A percentile compares a stretch with the other conserved stretches of the same genome.
These are phyloP conservation scores for Cercospora sp. DNA, from an alignment of 2,329 filamentous ascomycete genomes.

Conservation along the genomic window DNA sequence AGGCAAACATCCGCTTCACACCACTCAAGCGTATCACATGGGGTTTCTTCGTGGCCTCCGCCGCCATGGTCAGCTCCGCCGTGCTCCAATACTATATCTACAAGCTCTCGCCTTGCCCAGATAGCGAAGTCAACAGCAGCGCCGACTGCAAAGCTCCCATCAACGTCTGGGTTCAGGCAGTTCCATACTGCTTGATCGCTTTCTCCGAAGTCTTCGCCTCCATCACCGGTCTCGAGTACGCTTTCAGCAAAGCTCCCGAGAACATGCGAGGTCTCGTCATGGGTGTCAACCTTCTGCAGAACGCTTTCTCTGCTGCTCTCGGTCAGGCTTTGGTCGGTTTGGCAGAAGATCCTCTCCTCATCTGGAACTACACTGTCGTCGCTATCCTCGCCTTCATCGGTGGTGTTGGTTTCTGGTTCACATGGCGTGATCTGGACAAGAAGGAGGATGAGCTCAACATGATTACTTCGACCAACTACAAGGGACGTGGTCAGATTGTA, in stretches of 20 bases:
- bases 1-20: constrained; percentile 43
- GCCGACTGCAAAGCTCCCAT: constrained; percentile 41
- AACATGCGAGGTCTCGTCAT: constrained; percentile 53
- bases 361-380: constrained; percentile 68
- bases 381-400: constrained; percentile 64
- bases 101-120: constrained; percentile 36
- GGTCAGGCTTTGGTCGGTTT: constrained; percentile 62
- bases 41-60: constrained; percentile 55
- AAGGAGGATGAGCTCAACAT: constrained; percentile 71
- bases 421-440: constrained; percentile 64
- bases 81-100: constrained; percentile 60
- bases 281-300: constrained; percentile 59
- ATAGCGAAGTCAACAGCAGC: constrained; percentile 22
- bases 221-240: constrained; percentile 49
- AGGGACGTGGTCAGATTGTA: constrained; percentile 23
- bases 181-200: constrained; percentile 49
- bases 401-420: constrained; percentile 67
- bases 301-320: constrained; percentile 59
- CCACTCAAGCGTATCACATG: constrained; percentile 58
- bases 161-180: constrained; percentile 48
- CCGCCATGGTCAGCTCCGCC: constrained; percentile 56
- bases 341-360: constrained; percentile 63
- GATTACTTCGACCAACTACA: constrained; percentile 44
- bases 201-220: constrained; percentile 49
- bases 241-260: constrained; percentile 49